These are phyloP conservation scores for Penicillium freii DNA, from an alignment of 2,329 filamentous ascomycete genomes.

Conservation along the genomic window DNA sequence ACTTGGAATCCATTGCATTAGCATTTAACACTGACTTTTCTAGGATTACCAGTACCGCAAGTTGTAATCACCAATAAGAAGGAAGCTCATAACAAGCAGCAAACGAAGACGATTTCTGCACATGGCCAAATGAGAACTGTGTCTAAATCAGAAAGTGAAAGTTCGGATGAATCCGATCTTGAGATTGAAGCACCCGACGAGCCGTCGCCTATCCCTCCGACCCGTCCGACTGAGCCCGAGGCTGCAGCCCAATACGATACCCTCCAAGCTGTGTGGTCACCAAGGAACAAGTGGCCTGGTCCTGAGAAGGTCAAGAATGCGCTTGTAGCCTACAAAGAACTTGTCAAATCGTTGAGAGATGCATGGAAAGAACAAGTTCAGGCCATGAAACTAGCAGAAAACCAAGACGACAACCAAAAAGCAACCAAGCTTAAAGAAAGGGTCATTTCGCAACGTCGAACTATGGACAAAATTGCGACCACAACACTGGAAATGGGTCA, in stretches of 20 bases:
- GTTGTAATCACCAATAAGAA: conserved; percentile 20
- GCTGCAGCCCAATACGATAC: conserved; percentile 58
- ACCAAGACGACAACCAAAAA: conserved; percentile 55
- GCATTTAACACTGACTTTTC: not conserved
- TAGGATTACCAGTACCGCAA: conserved; percentile 8
- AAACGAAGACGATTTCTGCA: conserved; percentile 13
- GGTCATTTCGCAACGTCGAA: conserved; percentile 57
- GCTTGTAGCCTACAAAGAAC: conserved; percentile 58
- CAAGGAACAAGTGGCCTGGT: conserved; percentile 50
- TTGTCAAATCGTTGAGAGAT: conserved; percentile 59
- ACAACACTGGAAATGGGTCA: conserved; percentile 47
- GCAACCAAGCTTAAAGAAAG: conserved; percentile 55
- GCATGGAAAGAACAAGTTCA: conserved; percentile 60
- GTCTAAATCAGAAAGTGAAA: conserved; percentile 51
- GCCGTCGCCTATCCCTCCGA: conserved; percentile 53
- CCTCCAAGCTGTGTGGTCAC: conserved; percentile 61
- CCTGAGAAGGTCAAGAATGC: conserved; percentile 55
- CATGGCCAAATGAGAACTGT: conserved; percentile 11
- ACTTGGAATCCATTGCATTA: not conserved
- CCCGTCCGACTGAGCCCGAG: conserved; percentile 53
- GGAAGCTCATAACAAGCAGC: conserved; percentile 23
- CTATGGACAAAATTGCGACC: conserved; percentile 53
- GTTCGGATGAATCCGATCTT: conserved; percentile 49
- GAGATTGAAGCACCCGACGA: conserved; percentile 55
- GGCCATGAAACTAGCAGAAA: conserved; percentile 57